phyloP scores from a whole-genome alignment of 2,329 filamentous ascomycete genomes.

The Rhytidhysteron rufulum region DNA sequence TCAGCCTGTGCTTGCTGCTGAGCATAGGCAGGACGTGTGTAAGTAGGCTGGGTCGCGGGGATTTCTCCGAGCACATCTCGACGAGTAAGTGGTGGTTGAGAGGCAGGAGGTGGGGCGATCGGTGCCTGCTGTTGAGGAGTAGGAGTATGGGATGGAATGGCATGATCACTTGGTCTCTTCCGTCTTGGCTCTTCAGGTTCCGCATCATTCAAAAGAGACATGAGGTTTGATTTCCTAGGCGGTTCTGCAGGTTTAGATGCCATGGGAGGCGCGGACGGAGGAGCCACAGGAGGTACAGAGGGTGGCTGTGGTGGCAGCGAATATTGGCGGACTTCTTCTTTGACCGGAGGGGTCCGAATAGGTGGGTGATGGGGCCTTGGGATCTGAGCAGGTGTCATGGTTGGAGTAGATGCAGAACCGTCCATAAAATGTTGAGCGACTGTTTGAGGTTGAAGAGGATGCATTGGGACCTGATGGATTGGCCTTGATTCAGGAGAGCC shows the following conservation, averaged over 20 bases:
- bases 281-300: conserved; percentile 9
- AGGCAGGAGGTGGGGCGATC: conserved; percentile 24
- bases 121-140: conserved; percentile 31
- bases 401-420: conserved; percentile 15
- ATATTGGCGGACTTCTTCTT: conserved; percentile 30
- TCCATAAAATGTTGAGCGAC: conserved; percentile 21
- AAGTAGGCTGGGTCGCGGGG: conserved; percentile 20
- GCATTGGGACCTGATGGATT: conserved; percentile 18
- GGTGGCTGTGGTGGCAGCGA: conserved; percentile 17
- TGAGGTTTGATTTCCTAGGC: conserved; percentile 34
- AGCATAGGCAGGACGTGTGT: conserved; percentile 22
- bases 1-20: conserved; percentile 22
- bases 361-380: conserved; percentile 20
- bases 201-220: conserved; percentile 36
- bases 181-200: conserved; percentile 32
- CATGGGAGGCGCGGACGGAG: conserved; percentile 10
- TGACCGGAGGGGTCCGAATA: conserved; percentile 28
- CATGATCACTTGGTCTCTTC: conserved; percentile 30
- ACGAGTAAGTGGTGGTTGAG: conserved; percentile 20
- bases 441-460: conserved; percentile 10
- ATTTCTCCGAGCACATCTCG: conserved; percentile 23
- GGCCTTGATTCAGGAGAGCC: conserved; percentile 30
- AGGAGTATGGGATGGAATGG: conserved; percentile 28
- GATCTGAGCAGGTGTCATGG: conserved; percentile 14
- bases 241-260: conserved; percentile 25